phyloP scores from a whole-genome alignment of 306 rosid species.

The Vigna radiata region DNA sequence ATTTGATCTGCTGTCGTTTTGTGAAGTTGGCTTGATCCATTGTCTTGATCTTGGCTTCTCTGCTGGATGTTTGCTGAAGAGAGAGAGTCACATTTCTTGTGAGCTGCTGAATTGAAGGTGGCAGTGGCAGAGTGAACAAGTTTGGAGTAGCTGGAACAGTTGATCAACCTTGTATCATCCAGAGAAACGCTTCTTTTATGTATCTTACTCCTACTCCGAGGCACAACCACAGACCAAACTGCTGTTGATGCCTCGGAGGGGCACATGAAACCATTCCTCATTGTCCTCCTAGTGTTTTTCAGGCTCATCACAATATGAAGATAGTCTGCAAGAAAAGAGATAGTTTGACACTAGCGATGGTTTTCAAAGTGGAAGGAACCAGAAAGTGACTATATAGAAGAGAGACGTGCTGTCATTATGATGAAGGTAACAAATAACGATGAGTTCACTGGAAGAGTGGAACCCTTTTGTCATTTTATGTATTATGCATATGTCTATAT shows the following conservation, averaged over 20 bases:
- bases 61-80: conserved; percentile 40
- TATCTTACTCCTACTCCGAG: conserved; percentile 43
- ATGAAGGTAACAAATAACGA: conserved; percentile 54
- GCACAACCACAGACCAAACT: conserved; percentile 64
- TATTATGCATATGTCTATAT: conserved; percentile 38
- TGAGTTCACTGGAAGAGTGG: conserved; percentile 47
- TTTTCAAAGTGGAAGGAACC: conserved; percentile 6
- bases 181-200: conserved; percentile 40
- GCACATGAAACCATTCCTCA: conserved; percentile 77
- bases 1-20: conserved; percentile 52
- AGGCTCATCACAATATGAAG: conserved; percentile 44
- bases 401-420: conserved; percentile 61
- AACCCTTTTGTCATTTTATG: conserved; percentile 46
- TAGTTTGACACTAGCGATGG: neutral
- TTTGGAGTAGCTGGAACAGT: conserved; percentile 62
- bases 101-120: conserved; percentile 28
- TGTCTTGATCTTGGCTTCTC: conserved; percentile 11
- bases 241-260: conserved; percentile 75
- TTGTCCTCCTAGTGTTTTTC: conserved; percentile 48
- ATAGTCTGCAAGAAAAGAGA: neutral
- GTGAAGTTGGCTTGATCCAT: conserved; percentile 48
- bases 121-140: conserved; percentile 51
- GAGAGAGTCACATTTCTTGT: conserved; percentile 9
- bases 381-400: conserved; percentile 36
- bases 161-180: conserved; percentile 50